These are phyloP conservation scores for Fusarium sp. DNA, from an alignment of 2,329 filamentous ascomycete genomes.

Conservation along the genomic window DNA sequence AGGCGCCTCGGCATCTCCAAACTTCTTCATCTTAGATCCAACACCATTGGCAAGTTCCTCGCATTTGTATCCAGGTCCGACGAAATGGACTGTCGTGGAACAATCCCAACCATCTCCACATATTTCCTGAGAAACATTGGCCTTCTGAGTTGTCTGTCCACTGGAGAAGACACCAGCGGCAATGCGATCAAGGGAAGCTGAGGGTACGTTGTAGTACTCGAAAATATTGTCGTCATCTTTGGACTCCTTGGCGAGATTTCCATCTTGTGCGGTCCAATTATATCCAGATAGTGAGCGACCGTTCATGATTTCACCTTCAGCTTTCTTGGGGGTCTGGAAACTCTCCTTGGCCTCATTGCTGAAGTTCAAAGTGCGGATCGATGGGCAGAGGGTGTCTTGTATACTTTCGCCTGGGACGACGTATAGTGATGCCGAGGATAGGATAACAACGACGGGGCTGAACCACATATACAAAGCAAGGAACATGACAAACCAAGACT, in stretches of 20 bases:
- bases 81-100: constrained; percentile 32
- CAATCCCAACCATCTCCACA: constrained; percentile 39
- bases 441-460: constrained; percentile 33
- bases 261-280: constrained; percentile 13
- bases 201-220: constrained; percentile 29
- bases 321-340: not conserved
- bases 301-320: constrained; percentile 5
- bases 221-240: constrained; percentile 1
- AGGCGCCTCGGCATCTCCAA: constrained; percentile 5
- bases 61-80: constrained; percentile 37
- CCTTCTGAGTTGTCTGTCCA: constrained; percentile 11
- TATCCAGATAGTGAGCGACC: constrained; percentile 30
- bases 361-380: constrained; percentile 38
- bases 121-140: constrained; percentile 9
- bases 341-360: constrained; percentile 31
- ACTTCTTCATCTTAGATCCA: constrained; percentile 9
- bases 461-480: constrained; percentile 38
- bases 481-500: constrained; percentile 38
- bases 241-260: constrained; percentile 1
- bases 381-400: constrained; percentile 15
- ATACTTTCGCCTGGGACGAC: constrained; percentile 5
- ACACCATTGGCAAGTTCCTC: constrained; percentile 21
- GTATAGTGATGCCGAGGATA: constrained; percentile 31
- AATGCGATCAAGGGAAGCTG: constrained; percentile 9
- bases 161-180: constrained; percentile 30